A percentile compares a stretch with the other conserved stretches of the same genome.
These are phyloP conservation scores for Capsicum rhomboideum DNA, from an alignment of 257 asterid species.

Conservation along the genomic window DNA sequence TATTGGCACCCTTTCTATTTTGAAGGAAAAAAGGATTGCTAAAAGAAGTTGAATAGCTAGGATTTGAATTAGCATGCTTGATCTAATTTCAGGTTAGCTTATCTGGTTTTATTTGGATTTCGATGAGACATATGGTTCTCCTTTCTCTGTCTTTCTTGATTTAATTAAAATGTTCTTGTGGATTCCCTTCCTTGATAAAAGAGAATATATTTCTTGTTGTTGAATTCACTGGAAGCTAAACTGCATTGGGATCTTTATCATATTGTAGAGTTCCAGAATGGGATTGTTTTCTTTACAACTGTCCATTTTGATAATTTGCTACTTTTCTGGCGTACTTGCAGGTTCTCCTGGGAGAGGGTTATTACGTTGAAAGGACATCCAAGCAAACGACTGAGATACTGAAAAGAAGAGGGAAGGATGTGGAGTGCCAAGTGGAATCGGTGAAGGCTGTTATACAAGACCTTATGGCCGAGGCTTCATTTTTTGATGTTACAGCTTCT, in stretches of 20 bases:
- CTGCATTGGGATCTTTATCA: no score
- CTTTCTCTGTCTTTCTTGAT: not conserved
- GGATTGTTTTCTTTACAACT: not conserved
- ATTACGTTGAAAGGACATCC: slow-evolving; percentile 77
- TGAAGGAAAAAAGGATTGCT: not conserved
- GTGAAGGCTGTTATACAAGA: slow-evolving; percentile 59
- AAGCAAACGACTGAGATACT: slow-evolving; percentile 75
- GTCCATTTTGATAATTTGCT: not conserved
- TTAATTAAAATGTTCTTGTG: not conserved
- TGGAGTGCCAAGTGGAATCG: slow-evolving; percentile 67
- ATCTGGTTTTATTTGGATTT: not conserved
- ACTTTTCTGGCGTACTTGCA: slow-evolving; percentile 8
- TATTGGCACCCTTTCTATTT: not conserved
- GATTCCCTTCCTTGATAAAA: not conserved
- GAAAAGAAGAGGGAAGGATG: slow-evolving; percentile 57
- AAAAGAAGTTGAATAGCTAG: not conserved
- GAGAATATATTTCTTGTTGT: not conserved
- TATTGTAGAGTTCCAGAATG: no score
- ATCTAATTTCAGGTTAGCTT: not conserved
- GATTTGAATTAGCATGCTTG: not conserved
- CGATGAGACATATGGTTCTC: not conserved
- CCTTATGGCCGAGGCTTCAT: slow-evolving; percentile 63
- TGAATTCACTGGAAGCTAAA: not conserved
- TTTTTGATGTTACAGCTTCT: slow-evolving; percentile 66
- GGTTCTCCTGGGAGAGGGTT: slow-evolving; percentile 86